Evolutionary conservation across 2,329 filamentous ascomycete genomes (phyloP).

Genomic region (Botrytis paeoniae): DNA sequence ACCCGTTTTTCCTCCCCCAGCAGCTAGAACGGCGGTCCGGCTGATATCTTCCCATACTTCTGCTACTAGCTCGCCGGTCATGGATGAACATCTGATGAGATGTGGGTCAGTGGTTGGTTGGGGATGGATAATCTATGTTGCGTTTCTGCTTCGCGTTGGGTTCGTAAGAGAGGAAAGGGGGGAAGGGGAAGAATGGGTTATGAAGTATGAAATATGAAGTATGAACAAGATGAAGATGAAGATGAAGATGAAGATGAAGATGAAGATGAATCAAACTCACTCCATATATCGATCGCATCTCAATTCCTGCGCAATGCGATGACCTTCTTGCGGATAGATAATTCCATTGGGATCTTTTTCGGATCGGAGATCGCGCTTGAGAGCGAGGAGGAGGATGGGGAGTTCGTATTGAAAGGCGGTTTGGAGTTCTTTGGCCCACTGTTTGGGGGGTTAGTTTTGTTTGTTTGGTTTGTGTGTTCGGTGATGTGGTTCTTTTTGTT

Average conservation of each 20-base stretch:
- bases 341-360: constrained; percentile 58
- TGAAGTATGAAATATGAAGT: neutral
- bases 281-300: constrained; percentile 62
- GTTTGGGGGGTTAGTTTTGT: constrained; percentile 6
- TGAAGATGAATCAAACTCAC: constrained; percentile 39
- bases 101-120: neutral
- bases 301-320: constrained; percentile 55
- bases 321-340: constrained; percentile 60
- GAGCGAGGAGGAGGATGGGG: constrained; percentile 55
- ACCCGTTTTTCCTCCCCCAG: constrained; percentile 7
- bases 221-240: neutral
- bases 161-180: neutral
- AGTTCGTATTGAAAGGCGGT: constrained; percentile 48
- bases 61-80: constrained; percentile 16
- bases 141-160: neutral
- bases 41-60: constrained; percentile 21
- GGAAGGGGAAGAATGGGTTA: too few relatives aligned
- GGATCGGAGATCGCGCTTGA: constrained; percentile 58
- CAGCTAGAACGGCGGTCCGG: constrained; percentile 17
- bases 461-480: neutral
- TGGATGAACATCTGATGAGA: constrained; percentile 4
- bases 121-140: neutral
- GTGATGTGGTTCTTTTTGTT: too few relatives aligned
- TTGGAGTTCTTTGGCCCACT: constrained; percentile 59
- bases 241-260: too few relatives aligned